Evolutionary conservation across 2,329 filamentous ascomycete genomes (phyloP), one percentile per base, ranked within the genome.

Genomic region (Pseudogymnoascus pannorum): DNA sequence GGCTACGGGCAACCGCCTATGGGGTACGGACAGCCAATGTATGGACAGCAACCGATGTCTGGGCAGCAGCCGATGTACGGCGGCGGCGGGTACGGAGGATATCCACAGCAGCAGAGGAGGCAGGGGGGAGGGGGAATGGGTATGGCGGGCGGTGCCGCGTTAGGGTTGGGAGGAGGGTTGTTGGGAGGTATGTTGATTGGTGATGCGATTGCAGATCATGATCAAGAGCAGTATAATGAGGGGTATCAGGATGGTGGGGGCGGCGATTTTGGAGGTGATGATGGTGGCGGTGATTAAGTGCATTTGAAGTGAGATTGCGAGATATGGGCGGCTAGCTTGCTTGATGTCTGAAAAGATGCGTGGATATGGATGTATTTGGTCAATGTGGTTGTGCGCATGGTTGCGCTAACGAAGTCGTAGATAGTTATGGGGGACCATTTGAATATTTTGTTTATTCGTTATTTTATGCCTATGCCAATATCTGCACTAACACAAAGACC

Each of bases 91-190:
- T 74, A 74, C 59, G 72, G 66, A 58, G 70, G 71, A 16, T 65
- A 69, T 22, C 70, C 72, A 60, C 57, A 40, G 57, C 26, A 20
- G 64, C 73, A 74, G 64, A 71, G 71, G 24, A 75, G 76, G 62
- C 79, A 76, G 63, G 79, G 78, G 68, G 75, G 77, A 29, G 76
- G 79, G 4, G 81, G 81, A 2, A 78, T 93, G 75, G 89, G 90
- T n/a, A 80, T 83, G 63, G 84, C 81, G 1, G 91, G 89, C 57
- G 91, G 87, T 59, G 85, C 87, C 7, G 89, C 89, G 20, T 77
- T 96, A 44, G 92, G 92, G 76, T 74, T 90, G 3, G 92, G 91
- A 67, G 92, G 88, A 65, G 92, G 92, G 73, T 70, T 96, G 71
- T 69, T 96, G 1, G 92, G 91, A 67, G 92, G 92, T 61, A 82